Conservation (phyloP, 2,329 filamentous ascomycete genomes). For the Aureobasidium sp. region DNA sequence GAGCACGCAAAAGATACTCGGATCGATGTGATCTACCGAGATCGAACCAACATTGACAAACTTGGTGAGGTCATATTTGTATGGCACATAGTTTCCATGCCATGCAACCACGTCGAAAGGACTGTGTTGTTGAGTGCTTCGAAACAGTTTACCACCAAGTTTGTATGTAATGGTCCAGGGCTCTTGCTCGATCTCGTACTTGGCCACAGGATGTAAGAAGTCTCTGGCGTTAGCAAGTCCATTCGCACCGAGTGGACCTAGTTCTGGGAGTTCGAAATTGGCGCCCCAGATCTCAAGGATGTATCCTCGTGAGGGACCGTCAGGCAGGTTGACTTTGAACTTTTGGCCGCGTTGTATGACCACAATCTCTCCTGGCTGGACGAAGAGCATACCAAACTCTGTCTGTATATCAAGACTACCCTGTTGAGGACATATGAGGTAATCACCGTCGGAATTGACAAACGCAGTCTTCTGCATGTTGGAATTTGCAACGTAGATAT, state of each 20-base stretch:
- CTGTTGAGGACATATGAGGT: conserved; percentile 42
- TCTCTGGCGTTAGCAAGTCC: conserved; percentile 44
- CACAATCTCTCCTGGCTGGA: conserved; percentile 44
- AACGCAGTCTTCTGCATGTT: conserved; percentile 53
- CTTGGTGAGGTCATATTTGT: conserved; percentile 60
- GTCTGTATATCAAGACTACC: conserved; percentile 43
- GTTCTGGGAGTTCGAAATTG: conserved; percentile 43
- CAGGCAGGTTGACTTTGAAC: conserved; percentile 40
- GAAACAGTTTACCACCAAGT: conserved; percentile 37
- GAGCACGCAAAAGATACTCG: conserved; percentile 42
- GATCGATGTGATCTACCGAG: conserved; percentile 44
- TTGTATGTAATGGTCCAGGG: conserved; percentile 41
- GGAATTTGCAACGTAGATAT: conserved; percentile 54
- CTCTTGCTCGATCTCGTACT: conserved; percentile 41
- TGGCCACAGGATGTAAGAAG: conserved; percentile 41
- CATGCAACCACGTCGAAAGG: conserved; percentile 50
- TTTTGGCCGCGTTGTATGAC: conserved; percentile 44
- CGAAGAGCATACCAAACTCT: conserved; percentile 43
- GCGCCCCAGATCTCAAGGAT: conserved; percentile 46
- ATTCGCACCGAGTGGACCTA: conserved; percentile 43
- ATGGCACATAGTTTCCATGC: conserved; percentile 44
- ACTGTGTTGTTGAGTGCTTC: conserved; percentile 41
- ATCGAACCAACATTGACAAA: conserved; percentile 44
- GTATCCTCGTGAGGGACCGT: conserved; percentile 44
- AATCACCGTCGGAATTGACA: conserved; percentile 48